Evolutionary conservation across 257 asterid genomes (phyloP), one percentile per base, ranked within the genome.

Genomic region (Perilla frutescens): DNA sequence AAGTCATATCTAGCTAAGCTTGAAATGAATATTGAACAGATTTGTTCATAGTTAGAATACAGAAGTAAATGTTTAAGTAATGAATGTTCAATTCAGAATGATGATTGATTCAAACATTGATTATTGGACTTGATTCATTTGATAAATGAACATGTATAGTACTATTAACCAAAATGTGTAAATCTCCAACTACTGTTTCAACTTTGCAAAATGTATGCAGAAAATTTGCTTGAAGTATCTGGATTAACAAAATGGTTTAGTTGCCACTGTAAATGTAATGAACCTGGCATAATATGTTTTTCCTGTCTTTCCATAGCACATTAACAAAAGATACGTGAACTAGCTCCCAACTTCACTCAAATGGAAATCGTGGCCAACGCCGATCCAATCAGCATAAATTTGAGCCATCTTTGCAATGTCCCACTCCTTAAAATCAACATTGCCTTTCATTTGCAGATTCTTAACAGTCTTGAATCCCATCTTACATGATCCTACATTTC

Each of bases 311-410:
- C 34, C 62, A 65, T 72, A 32, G 41, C 74, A 60, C 12, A 58
- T 57, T 41, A 57, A 40, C 26, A 43, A 12, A 41, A 5, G 58
- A 57, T 20, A 65, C 55, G 9, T n/a, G 50, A 56, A 60, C 60
- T 39, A 64, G 49, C 40, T 37, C 75, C 57, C 37, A 8, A 34
- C 61, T 48, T 40, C 44, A 56, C 55, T 83, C 60, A 36, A 71
- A 56, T 6, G 7, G 62, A 43, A 8, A 58, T 58, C 54, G 40
- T 60, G 68, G 13, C 51, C 36, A 8, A 32, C 32, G 13, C 80
- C 86, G 31, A 82, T 75, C 92, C 92, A 87, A 77, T 88, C 94
- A 50, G 79, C 92, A 59, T 88, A 86, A 72, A 88, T 60, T 44
- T 60, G 50, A 55, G 78, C 76, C 62, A 76, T 82, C 82, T 73